These are phyloP conservation scores for Bremia lactucae DNA, from an alignment of 352 stramenopile species.

Conservation along the genomic window DNA sequence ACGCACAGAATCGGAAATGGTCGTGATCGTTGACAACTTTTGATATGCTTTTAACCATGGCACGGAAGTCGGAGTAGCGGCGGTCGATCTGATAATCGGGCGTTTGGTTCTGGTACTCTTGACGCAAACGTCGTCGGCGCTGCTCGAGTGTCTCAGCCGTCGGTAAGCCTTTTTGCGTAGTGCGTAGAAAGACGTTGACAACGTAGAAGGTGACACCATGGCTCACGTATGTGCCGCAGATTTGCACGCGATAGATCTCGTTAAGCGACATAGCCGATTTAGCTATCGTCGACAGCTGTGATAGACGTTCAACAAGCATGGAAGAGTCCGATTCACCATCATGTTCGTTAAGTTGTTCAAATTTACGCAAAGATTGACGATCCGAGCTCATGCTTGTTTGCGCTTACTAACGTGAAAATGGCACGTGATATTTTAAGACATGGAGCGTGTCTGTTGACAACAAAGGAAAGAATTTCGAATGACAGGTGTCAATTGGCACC, in stretches of 20 bases:
- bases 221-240: slow-evolving; percentile 22
- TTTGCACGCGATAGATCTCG: slow-evolving; percentile 43
- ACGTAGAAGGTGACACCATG: slow-evolving; percentile 42
- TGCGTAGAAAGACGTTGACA: slow-evolving; percentile 33
- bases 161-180: slow-evolving; percentile 42
- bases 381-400: too few relatives aligned
- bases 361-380: too few relatives aligned
- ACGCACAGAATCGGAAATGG: slow-evolving; percentile 43
- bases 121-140: slow-evolving; percentile 12
- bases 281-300: slow-evolving; percentile 34
- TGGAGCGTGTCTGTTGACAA: too few relatives aligned
- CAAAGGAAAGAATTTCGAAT: too few relatives aligned
- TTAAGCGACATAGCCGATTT: slow-evolving; percentile 46
- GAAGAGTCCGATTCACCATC: too few relatives aligned
- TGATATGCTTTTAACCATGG: slow-evolving; percentile 27
- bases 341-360: too few relatives aligned
- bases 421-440: too few relatives aligned
- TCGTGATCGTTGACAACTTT: slow-evolving; percentile 21
- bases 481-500: too few relatives aligned
- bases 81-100: slow-evolving; percentile 43
- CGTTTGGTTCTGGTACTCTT: slow-evolving; percentile 6
- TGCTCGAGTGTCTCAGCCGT: slow-evolving; percentile 15
- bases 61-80: slow-evolving; percentile 46
- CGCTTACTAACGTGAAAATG: too few relatives aligned
- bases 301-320: too few relatives aligned